Percentiles rank a stretch among this genome's conserved stretches.
Evolutionary conservation across 805 yeast species (phyloP).

Genomic region (Kuraishia floccosa): DNA sequence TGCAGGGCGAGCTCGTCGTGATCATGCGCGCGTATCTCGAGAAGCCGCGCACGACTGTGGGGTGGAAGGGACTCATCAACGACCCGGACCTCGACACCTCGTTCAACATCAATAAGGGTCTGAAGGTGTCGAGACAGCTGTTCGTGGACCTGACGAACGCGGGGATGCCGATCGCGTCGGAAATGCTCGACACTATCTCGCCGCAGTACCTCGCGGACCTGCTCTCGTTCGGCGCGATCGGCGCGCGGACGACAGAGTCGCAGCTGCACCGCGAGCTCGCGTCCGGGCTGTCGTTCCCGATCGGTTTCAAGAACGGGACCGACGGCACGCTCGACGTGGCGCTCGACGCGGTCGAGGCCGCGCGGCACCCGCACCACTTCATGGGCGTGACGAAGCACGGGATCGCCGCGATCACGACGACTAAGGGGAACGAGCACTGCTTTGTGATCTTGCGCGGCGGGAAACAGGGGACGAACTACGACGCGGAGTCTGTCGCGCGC

Average conservation of each 20-base stretch:
- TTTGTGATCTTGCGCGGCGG: conserved; percentile 95
- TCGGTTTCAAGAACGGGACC: conserved; percentile 97
- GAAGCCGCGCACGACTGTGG: conserved; percentile 97
- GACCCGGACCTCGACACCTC: conserved; percentile 94
- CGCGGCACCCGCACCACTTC: conserved; percentile 90
- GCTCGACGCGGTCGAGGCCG: conserved; percentile 87
- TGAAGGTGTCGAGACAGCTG: conserved; percentile 78
- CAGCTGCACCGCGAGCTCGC: conserved; percentile 96
- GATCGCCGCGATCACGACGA: conserved; percentile 89
- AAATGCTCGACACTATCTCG: conserved; percentile 95
- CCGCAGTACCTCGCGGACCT: conserved; percentile 93
- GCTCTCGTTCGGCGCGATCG: conserved; percentile 94
- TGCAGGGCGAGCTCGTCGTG: conserved; percentile 67
- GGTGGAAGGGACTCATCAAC: conserved; percentile 97
- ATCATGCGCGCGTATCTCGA: conserved; percentile 98
- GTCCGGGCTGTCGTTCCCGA: conserved; percentile 94
- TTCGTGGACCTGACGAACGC: conserved; percentile 73
- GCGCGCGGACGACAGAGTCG: conserved; percentile 98
- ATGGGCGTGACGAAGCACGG: conserved; percentile 94
- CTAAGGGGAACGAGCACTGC: conserved; percentile 86
- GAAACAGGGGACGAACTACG: conserved; percentile 84
- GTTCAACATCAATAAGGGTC: conserved; percentile 90
- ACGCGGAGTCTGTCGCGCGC: conserved; percentile 56
- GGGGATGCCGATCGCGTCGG: conserved; percentile 83
- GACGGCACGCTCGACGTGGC: conserved; percentile 95